Conservation (phyloP, 148 eudicot genomes). For the Rhododendron mucronatum region DNA sequence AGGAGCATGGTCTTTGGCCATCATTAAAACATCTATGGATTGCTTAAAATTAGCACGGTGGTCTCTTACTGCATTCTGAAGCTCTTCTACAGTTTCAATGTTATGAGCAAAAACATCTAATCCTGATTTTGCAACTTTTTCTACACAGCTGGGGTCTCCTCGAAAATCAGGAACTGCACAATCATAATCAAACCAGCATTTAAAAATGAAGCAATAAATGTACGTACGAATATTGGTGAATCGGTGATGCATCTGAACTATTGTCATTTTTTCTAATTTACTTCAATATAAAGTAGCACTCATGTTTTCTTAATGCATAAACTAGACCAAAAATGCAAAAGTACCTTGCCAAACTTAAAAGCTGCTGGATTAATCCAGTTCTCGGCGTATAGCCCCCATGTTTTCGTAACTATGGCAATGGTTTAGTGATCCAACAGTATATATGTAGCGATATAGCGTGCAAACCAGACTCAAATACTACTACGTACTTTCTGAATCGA, state of each 20-base stretch:
- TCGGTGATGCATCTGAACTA: not conserved
- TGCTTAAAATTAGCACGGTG: conserved; percentile 94
- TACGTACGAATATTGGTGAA: not conserved
- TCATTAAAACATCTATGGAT: conserved; percentile 74
- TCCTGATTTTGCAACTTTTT: conserved; percentile 84
- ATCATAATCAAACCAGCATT: conserved; percentile 7
- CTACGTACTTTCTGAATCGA: not conserved
- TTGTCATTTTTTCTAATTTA: not conserved
- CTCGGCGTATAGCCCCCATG: not conserved
- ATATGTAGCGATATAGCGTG: not conserved
- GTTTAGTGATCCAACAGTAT: not conserved
- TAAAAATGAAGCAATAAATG: not conserved
- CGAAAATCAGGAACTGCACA: conserved; percentile 92
- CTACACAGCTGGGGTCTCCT: conserved; percentile 73
- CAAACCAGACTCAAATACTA: not conserved
- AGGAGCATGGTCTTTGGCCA: conserved; percentile 86
- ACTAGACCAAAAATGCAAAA: not conserved
- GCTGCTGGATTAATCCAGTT: not conserved
- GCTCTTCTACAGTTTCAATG: conserved; percentile 97
- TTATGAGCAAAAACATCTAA: conserved; percentile 93
- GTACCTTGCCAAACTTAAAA: not conserved
- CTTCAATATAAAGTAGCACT: not conserved
- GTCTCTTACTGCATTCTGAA: conserved; percentile 81
- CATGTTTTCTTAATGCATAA: not conserved
- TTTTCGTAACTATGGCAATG: not conserved